Conservation (phyloP, 768 basidiomycete species). For the Psilocybe azurescens region DNA sequence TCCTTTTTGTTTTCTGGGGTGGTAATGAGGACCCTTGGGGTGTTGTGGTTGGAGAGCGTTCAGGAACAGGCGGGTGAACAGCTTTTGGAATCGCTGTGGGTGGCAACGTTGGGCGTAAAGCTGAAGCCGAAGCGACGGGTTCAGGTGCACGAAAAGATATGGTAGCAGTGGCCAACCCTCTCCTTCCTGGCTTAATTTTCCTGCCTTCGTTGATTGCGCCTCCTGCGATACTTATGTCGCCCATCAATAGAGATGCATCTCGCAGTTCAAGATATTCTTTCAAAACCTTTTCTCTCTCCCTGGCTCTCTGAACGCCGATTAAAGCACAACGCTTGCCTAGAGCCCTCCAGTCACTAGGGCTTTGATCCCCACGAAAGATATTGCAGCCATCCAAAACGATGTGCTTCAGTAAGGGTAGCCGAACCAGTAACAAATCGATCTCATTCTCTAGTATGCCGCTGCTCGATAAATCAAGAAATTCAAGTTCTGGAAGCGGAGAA, state of each 20-base stretch:
- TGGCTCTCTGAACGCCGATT: constrained; percentile 62
- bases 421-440: constrained; percentile 56
- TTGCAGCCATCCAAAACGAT: constrained; percentile 75
- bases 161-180: constrained; percentile 68
- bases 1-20: too few species aligned
- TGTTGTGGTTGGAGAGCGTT: too few species aligned
- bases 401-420: constrained; percentile 58
- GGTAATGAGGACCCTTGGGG: too few species aligned
- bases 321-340: constrained; percentile 68
- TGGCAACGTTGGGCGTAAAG: not conserved
- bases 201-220: constrained; percentile 2
- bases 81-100: not conserved
- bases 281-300: constrained; percentile 69
- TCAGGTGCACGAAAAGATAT: constrained; percentile 56
- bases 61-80: not conserved
- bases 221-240: constrained; percentile 8
- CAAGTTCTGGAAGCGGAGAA: constrained; percentile 48
- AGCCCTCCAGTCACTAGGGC: constrained; percentile 60
- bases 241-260: constrained; percentile 13
- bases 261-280: constrained; percentile 52
- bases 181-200: constrained; percentile 51
- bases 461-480: constrained; percentile 79
- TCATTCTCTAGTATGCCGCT: constrained; percentile 60
- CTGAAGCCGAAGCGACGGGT: constrained; percentile 2
- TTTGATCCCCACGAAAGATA: constrained; percentile 57